Base-by-base conservation (phyloP, 257 asterid species). In the Haberlea rhodopensis region DNA sequence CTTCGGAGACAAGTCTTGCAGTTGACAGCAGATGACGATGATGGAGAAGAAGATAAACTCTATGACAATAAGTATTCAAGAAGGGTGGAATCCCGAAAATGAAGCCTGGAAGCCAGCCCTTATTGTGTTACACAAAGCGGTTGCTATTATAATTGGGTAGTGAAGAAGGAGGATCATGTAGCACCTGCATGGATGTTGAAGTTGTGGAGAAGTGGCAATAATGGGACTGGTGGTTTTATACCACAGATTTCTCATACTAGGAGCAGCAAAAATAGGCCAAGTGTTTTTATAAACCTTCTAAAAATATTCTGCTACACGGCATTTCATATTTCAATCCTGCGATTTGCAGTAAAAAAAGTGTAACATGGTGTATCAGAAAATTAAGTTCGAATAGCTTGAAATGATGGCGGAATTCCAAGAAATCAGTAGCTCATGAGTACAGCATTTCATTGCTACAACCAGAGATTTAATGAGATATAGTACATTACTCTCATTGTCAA, bases 1-100 rank as follows among this genome's bases (percentile, higher is more conserved):
- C 67, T 88, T 85, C 74, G 76, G 28, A 71, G 68, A 19, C 91
- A 79, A 61, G 80, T 85, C 18, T 28, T 83, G 73, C 71, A 76
- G n/a, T 67, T 85, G 59, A 83, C 85, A 3, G 82, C 80, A 11
- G 94, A 85, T 1, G 91, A 81, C 3, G 88, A 85, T 5, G 83
- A 75, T 0, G 74, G 55, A 8, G 79, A 71, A 0, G 69, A 70
- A 7, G 52, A 60, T 31, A 31, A 11, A 16, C 21, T 26, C 5
- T 25, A 20, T 20, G 56, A 29, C 18, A 63, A 29, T 68, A 68
- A 57, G 70, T 71, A 62, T 19, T 1, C 1, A 3, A 61, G 19
- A 2, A 20, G 11, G 67, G 60, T 37, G 13, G 31, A 37, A 5
- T 8, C 53, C 13, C 73, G 60, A 0, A 71, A 69, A 53, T 57